Base-by-base conservation (phyloP, 495 filamentous ascomycete genomes). In the Talaromyces trachyspermus region DNA sequence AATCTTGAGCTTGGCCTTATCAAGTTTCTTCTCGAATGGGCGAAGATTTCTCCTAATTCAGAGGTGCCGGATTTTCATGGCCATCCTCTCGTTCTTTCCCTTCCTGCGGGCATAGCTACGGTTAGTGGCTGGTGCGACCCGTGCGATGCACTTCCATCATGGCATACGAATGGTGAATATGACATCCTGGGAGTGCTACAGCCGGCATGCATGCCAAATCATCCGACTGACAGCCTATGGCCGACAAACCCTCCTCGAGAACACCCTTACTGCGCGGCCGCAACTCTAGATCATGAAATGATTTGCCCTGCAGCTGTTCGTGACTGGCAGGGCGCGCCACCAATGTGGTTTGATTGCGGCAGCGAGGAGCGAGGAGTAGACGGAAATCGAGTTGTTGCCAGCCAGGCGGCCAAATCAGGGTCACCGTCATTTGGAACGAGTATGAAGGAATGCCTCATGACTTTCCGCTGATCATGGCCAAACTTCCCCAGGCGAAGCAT, bases 401-500 rank as follows among this genome's bases (percentile, higher is more conserved):
- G 63, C 14, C 64, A 69, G 20, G 63, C 80, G 1, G 63, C 64
- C 14, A 41, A 45, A 4, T 71, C 77, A n/a, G 77, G 76, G 79
- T 82, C 3, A 50, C 43, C 2, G 74, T 86, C 1, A 65, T 70
- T 25, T 79, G 74, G 48, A 74, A 80, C 53, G 69, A 82, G 59
- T 88, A 75, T 52, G 78, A 84, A 53, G 75, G 73, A 2, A 85
- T 88, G 82, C 84, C 85, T 32, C 85, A 89, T 56, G 76, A 72
- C 42, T 87, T 86, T 58, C 72, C 36, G 24, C 24, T 43, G 23
- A 43, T 43, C 0, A 43, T 43, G 24, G 8, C 23, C 22, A 43
- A 27, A 7, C 41, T 43, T 26, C 25, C 41, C 14, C 41, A 43
- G 12, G 41, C 41, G 5, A 43, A 43, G 19, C 41, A 43, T 43